Evolutionary conservation across 805 yeast species (phyloP), one percentile per base, ranked within the genome.

Genomic region (Cyberlindnera euphorbiiphila): DNA sequence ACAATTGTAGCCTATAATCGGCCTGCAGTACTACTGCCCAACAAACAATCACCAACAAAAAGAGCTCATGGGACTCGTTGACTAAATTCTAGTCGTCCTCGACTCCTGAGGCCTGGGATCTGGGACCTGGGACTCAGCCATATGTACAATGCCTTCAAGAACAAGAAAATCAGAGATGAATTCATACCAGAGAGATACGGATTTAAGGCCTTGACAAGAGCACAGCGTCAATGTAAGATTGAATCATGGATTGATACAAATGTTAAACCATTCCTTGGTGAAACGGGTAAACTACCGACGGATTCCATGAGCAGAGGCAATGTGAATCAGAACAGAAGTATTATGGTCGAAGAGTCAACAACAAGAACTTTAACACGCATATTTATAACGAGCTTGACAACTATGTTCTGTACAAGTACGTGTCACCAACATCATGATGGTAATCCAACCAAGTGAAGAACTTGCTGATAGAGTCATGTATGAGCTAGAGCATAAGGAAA

Each of bases 341-440:
- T 23, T 34, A 34, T n/a, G 21, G 12, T 4, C 26, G 37, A 22
- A 20, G 31, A 3, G 26, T 41, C 11, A 46, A 50, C 25, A 24
- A 34, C 14, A 47, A 42, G 31, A 50, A 49, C 32, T 43, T 46
- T 19, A 39, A 41, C 13, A 46, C 57, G 26, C 51, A 57, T 40
- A 29, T 71, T 1, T 70, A 69, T 47, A 60, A 63, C 36, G 55
- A 56, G 11, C 49, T 72, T 36, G 76, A 76, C 5, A 56, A 46
- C 25, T 56, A 57, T 25, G 44, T 38, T 10, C 41, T 56, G 4
- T 36, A 55, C 9, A 59, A 65, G 32, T 54, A 58, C 32, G 50
- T 57, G 50, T 62, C 29, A 61, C 68, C 0, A 66, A 70, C 29
- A 75, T 74, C 43, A 53, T 81, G 6, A 78, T 81, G 80, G 81